Evolutionary conservation across 2,329 filamentous ascomycete species (phyloP).

Genomic region (Colletotrichum kahawae): DNA sequence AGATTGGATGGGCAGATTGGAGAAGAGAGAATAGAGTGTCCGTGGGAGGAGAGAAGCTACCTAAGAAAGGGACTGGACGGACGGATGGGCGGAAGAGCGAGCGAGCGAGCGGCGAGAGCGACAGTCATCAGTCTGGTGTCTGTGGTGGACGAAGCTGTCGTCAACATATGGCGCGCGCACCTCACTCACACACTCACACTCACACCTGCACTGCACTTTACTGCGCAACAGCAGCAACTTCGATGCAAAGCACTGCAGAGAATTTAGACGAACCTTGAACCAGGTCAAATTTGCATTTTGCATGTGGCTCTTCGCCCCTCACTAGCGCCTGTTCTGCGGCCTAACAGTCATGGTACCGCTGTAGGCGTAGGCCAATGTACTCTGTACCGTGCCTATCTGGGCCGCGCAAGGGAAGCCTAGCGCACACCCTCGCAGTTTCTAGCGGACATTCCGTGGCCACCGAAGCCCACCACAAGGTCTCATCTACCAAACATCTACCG

Average conservation of each 20-base stretch:
- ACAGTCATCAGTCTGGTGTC: not conserved
- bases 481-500: not conserved
- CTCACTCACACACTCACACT: not conserved
- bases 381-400: not conserved
- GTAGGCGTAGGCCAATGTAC: not conserved
- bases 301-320: constrained; percentile 22
- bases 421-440: constrained; percentile 5
- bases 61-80: not conserved
- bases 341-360: not conserved
- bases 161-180: constrained; percentile 14
- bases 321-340: constrained; percentile 9
- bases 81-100: not conserved
- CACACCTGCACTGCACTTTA: not conserved
- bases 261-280: constrained; percentile 21
- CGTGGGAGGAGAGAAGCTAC: not conserved
- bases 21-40: not conserved
- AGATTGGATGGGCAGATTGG: not conserved
- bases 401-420: not conserved
- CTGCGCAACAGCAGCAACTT: not conserved
- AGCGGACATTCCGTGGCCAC: constrained; percentile 11
- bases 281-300: constrained; percentile 24
- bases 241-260: constrained; percentile 1
- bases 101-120: not conserved
- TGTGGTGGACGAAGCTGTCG: constrained; percentile 13
- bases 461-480: not conserved